phyloP scores from a whole-genome alignment of 2,329 filamentous ascomycete genomes.

The Aspergillus phoenicis region DNA sequence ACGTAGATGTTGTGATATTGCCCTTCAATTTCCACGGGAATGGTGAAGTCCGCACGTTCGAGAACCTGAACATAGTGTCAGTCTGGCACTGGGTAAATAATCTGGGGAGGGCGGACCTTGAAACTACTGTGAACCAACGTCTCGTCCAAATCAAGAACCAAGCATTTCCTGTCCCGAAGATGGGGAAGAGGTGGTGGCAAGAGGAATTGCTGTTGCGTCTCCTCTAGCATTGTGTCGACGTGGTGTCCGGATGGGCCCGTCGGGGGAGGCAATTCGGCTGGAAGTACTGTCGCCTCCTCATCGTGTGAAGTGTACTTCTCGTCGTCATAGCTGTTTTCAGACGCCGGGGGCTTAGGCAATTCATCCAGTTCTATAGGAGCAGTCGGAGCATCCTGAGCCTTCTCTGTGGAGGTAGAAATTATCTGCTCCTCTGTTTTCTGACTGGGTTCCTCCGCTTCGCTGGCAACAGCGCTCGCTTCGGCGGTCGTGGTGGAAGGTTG shows the following conservation, averaged over 20 bases:
- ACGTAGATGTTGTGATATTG: constrained; percentile 99
- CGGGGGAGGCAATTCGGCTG: constrained; percentile 55
- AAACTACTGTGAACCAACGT: constrained; percentile 98
- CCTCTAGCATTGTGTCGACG: constrained; percentile 33
- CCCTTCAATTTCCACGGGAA: constrained; percentile 97
- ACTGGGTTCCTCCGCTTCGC: constrained; percentile 23
- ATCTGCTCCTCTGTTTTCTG: constrained; percentile 24
- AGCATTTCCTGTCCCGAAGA: constrained; percentile 84
- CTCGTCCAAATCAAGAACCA: constrained; percentile 94
- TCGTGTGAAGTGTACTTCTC: constrained; percentile 48
- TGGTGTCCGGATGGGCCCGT: constrained; percentile 45
- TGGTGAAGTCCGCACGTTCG: constrained; percentile 97
- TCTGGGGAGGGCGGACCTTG: constrained; percentile 65
- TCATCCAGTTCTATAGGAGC: constrained; percentile 55
- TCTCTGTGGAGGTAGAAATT: constrained; percentile 9
- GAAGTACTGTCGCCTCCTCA: constrained; percentile 44
- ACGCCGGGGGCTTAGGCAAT: constrained; percentile 53
- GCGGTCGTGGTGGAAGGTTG: constrained; percentile 16
- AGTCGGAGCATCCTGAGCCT: constrained; percentile 21
- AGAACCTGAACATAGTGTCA: constrained; percentile 66
- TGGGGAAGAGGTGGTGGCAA: constrained; percentile 80
- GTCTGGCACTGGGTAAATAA: not conserved
- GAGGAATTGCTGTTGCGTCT: constrained; percentile 66
- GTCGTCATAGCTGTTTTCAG: constrained; percentile 47
- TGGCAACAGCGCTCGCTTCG: constrained; percentile 14